Base-by-base conservation (phyloP, 2,329 filamentous ascomycete genomes). In the Trichophyton benhamiae region DNA sequence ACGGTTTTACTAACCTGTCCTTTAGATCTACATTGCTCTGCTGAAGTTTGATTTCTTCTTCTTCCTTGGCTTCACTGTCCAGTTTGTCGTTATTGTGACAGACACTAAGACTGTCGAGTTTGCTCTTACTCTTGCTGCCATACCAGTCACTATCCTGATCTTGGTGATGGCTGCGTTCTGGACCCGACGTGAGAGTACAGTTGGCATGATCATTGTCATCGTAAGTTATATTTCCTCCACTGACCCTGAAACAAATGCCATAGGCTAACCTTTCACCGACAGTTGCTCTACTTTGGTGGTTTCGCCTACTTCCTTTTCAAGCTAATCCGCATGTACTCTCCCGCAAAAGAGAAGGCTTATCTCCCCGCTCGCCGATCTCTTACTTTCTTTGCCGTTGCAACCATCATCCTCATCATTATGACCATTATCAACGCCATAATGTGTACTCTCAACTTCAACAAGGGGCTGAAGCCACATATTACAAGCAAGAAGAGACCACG, bases 21-120 rank as follows among this genome's bases (percentile, higher is more conserved):
- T 22, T 17, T 30, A 96, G 91, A 91, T 99, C 74, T 99, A 96
- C 76, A 96, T 99, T 70, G 90, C 94, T 42, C 83, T 99, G 9
- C 82, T 99, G 66, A 99, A 99, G 76, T 99, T 99, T 74, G 94
- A 99, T 77, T 97, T 99, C 77, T 99, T 99, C 84, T 97, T 99
- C 80, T 99, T 99, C 81, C 84, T 99, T 58, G 94, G 92, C 60
- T 99, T 99, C 75, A 97, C 94, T 5, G 89, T 99, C 55, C 94
- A 99, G 72, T 99, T 99, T 75, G 83, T 97, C 60, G 92, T 99
- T 68, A 88, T 97, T 63, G 91, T 99, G 63, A 86, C 83, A 52
- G 82, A 82, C 65, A 80, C 79, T 27, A 81, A 82, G 57, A 82
- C 87, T 64, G 79, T 84, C 68, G 94, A 99, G 74, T 89, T 94